Evolutionary conservation across 768 basidiomycete genomes (phyloP).

Genomic region (Sporobolomyces roseus): DNA sequence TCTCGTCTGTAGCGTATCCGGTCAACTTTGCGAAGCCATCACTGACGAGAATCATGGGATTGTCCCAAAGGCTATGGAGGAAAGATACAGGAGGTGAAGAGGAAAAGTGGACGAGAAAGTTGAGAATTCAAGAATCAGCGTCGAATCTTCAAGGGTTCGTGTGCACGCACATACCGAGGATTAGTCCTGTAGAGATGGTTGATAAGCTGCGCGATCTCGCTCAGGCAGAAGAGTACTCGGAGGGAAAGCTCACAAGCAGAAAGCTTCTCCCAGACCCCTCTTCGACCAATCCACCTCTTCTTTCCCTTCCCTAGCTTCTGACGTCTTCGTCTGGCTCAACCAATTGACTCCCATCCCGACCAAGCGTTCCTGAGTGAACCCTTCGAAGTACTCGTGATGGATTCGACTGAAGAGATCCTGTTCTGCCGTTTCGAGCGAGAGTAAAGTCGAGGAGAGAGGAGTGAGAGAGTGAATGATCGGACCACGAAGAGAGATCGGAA

Average conservation of each 20-base stretch:
- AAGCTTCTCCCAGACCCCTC: constrained; percentile 20
- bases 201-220: no score
- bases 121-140: no score
- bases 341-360: constrained; percentile 14
- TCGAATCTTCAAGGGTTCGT: no score
- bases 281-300: background rate
- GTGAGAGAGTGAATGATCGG: constrained; percentile 21
- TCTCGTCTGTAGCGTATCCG: constrained; percentile 11
- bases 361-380: constrained; percentile 17
- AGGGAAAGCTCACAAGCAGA: constrained; percentile 25
- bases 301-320: background rate
- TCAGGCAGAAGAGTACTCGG: background rate
- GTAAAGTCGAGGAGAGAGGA: background rate
- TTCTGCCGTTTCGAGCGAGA: constrained; percentile 1
- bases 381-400: constrained; percentile 7
- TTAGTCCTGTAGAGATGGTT: no score
- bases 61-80: no score
- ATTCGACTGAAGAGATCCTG: constrained; percentile 16
- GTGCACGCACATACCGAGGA: constrained; percentile 3
- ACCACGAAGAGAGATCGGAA: constrained; percentile 29
- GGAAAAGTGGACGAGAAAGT: no score
- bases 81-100: no score
- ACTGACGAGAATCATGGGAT: constrained; percentile 28
- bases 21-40: constrained; percentile 28
- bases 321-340: no score